phyloP scores from a whole-genome alignment of 352 stramenopile species.

The Pseudoperonospora humuli region DNA sequence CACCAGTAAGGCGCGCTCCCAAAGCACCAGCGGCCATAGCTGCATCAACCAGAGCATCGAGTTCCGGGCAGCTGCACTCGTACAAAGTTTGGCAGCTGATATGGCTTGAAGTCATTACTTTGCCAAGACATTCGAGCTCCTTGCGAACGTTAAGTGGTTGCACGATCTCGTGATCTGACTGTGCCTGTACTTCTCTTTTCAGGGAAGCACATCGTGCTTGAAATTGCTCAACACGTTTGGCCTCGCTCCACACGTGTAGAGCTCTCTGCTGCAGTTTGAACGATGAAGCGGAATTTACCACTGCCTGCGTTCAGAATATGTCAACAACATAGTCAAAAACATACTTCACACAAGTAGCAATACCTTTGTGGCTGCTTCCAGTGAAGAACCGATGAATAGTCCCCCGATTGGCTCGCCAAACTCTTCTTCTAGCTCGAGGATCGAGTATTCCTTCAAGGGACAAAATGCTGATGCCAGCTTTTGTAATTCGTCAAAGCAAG shows the following conservation, averaged over 20 bases:
- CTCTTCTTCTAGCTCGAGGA: slow-evolving; percentile 22
- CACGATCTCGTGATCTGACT: not conserved
- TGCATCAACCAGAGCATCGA: slow-evolving; percentile 58
- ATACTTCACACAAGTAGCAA: slow-evolving; percentile 1
- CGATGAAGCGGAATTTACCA: slow-evolving; percentile 19
- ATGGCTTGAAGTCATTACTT: slow-evolving; percentile 66
- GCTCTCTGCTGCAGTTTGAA: slow-evolving; percentile 56
- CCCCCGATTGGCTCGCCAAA: slow-evolving; percentile 12
- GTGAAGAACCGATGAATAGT: slow-evolving; percentile 28
- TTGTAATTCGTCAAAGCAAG: slow-evolving; percentile 27
- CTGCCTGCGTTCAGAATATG: slow-evolving; percentile 11
- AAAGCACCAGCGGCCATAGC: slow-evolving; percentile 39
- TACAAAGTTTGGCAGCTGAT: slow-evolving; percentile 54
- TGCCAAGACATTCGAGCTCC: slow-evolving; percentile 31
- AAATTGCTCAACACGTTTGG: slow-evolving; percentile 53
- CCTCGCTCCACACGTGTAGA: slow-evolving; percentile 63
- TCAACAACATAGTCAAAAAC: not conserved
- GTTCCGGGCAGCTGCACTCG: slow-evolving; percentile 65
- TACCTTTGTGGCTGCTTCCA: slow-evolving; percentile 32
- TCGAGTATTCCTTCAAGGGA: slow-evolving; percentile 21
- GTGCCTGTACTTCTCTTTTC: not conserved
- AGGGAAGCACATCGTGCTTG: slow-evolving; percentile 16
- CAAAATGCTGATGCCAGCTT: slow-evolving; percentile 13
- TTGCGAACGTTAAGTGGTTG: not conserved
- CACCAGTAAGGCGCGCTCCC: slow-evolving; percentile 66